Percentiles rank a stretch among this genome's conserved stretches.
Conservation (phyloP, 768 basidiomycete species). For the Psilocybe sp. region DNA sequence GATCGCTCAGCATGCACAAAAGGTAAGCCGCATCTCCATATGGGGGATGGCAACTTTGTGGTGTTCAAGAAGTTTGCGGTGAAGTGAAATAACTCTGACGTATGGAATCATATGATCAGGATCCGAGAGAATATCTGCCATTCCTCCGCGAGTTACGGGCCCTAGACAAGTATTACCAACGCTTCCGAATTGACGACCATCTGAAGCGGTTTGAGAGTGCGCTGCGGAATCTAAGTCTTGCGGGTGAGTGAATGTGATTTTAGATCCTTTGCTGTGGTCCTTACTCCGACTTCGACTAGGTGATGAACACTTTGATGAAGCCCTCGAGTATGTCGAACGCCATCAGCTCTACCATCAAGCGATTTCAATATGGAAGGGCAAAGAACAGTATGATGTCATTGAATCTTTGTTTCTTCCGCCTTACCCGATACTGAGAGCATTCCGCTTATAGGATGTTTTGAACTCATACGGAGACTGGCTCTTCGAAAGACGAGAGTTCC, state of each 20-base stretch:
- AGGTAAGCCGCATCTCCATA: constrained; percentile 46
- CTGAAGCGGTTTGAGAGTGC: constrained; percentile 76
- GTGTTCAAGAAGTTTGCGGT: background rate
- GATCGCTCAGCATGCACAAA: constrained; percentile 96
- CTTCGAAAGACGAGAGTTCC: constrained; percentile 80
- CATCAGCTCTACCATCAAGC: constrained; percentile 77
- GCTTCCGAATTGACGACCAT: constrained; percentile 91
- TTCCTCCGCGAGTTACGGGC: constrained; percentile 89
- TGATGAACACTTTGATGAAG: constrained; percentile 71
- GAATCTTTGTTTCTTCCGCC: background rate
- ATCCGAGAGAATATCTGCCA: constrained; percentile 95
- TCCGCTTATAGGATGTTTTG: constrained; percentile 52
- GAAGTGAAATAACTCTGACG: background rate
- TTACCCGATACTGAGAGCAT: background rate
- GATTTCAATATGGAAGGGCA: constrained; percentile 69
- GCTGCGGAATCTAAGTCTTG: constrained; percentile 66
- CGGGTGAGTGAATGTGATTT: constrained; percentile 44
- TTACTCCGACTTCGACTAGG: constrained; percentile 38
- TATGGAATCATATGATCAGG: constrained; percentile 45
- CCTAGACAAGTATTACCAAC: constrained; percentile 77
- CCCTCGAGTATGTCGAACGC: constrained; percentile 72
- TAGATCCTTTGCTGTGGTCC: background rate
- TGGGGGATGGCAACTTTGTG: background rate
- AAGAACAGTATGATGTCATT: constrained; percentile 60
- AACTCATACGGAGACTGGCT: constrained; percentile 84